Percentiles rank a stretch among this genome's conserved stretches.
phyloP scores from a whole-genome alignment of 352 stramenopile species.

The Pythium rhizo-oryzae region DNA sequence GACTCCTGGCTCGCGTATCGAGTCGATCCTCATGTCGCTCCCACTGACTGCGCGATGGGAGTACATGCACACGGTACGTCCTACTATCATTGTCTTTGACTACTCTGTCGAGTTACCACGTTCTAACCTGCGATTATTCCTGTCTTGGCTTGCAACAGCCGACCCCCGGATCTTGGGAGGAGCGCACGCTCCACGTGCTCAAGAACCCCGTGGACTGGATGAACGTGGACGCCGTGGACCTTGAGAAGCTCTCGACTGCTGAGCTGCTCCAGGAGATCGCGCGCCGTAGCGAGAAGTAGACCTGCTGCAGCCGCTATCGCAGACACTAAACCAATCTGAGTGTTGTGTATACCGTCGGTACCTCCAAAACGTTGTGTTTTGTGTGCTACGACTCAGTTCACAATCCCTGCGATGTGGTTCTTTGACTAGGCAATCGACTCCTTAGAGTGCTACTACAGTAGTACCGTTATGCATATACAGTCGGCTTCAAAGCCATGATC shows the following conservation, averaged over 20 bases:
- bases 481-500: too few relatives aligned
- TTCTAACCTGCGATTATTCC: not conserved
- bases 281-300: slow-evolving; percentile 52
- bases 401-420: too few relatives aligned
- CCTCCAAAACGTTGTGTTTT: too few relatives aligned
- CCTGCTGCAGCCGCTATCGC: too few relatives aligned
- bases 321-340: slow-evolving; percentile 8
- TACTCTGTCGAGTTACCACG: too few relatives aligned
- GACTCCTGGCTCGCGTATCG: slow-evolving; percentile 95
- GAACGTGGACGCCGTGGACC: slow-evolving; percentile 73
- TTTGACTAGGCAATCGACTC: too few relatives aligned
- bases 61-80: slow-evolving; percentile 86
- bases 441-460: too few relatives aligned
- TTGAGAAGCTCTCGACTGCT: slow-evolving; percentile 70
- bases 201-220: slow-evolving; percentile 96
- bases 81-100: too few relatives aligned
- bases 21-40: slow-evolving; percentile 99
- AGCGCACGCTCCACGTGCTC: slow-evolving; percentile 93
- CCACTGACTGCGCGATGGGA: slow-evolving; percentile 97
- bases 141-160: slow-evolving; percentile 40
- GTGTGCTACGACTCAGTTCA: too few relatives aligned
- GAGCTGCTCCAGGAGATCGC: slow-evolving; percentile 81
- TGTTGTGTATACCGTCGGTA: slow-evolving; percentile 15
- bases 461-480: too few relatives aligned
- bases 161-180: slow-evolving; percentile 89